Conservation (phyloP, 2,329 filamentous ascomycete species). For the Penicillium concentricum region DNA sequence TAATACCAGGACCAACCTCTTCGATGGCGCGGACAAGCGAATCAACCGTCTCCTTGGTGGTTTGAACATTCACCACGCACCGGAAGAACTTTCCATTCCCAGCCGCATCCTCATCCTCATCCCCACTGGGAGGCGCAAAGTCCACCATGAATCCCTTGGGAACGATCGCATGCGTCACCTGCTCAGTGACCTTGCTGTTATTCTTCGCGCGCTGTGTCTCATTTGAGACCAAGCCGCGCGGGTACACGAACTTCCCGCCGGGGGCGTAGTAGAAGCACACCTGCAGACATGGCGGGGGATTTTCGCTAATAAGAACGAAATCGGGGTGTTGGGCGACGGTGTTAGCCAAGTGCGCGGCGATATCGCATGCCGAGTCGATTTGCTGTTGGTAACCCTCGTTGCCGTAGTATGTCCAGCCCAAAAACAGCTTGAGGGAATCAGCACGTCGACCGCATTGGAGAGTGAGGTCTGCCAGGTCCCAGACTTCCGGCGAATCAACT, state of each 20-base stretch:
- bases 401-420: constrained; percentile 90
- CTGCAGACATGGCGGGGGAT: constrained; percentile 84
- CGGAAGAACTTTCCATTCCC: constrained; percentile 65
- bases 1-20: constrained; percentile 42
- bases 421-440: constrained; percentile 81
- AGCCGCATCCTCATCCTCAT: constrained; percentile 50
- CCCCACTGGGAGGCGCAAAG: constrained; percentile 55
- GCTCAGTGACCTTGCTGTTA: constrained; percentile 58
- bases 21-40: constrained; percentile 61
- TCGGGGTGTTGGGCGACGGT: constrained; percentile 57
- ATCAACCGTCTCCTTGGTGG: constrained; percentile 60
- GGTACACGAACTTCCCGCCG: constrained; percentile 50
- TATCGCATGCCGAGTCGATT: constrained; percentile 70
- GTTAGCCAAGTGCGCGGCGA: constrained; percentile 66
- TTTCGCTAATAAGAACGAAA: constrained; percentile 70
- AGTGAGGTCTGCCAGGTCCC: constrained; percentile 89
- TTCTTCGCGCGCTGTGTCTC: constrained; percentile 41
- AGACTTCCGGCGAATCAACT: constrained; percentile 58
- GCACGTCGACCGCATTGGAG: constrained; percentile 87
- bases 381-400: constrained; percentile 67
- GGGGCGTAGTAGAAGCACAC: constrained; percentile 89
- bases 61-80: constrained; percentile 66
- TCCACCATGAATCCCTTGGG: constrained; percentile 67
- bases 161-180: constrained; percentile 56
- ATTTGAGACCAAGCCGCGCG: constrained; percentile 29